These are phyloP conservation scores for Pyropia haitanensis DNA, from an alignment of 23 red algal species.

Conservation along the genomic window DNA sequence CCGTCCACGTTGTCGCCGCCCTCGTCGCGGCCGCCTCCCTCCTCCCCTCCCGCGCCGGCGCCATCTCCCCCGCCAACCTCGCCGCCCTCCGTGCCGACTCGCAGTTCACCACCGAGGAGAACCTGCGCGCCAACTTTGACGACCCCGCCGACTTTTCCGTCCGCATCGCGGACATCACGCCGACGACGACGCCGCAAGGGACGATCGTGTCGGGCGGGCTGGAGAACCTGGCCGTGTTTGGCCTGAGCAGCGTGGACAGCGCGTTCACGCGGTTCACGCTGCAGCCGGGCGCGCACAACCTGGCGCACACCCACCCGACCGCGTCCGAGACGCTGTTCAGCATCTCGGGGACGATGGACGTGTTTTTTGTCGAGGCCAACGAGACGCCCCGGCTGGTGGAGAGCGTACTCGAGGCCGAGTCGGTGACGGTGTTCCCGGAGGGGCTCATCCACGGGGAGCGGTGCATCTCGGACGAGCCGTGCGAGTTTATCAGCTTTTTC, in stretches of 20 bases:
- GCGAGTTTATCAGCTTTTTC: conserved; percentile 34
- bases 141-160: conserved; percentile 30
- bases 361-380: conserved; percentile 39
- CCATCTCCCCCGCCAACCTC: no score
- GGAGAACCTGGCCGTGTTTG: conserved; percentile 38
- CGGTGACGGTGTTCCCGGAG: conserved; percentile 51
- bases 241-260: conserved; percentile 23
- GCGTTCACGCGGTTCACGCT: conserved; percentile 30
- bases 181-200: no score
- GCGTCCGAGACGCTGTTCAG: conserved; percentile 28
- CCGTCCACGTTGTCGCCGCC: no score
- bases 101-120: no score
- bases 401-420: conserved; percentile 22
- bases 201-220: no score
- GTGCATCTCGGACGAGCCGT: conserved; percentile 23
- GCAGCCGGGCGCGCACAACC: conserved; percentile 14
- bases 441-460: conserved; percentile 28
- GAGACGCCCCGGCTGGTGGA: conserved; percentile 13
- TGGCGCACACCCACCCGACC: conserved; percentile 50
- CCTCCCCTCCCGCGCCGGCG: no score
- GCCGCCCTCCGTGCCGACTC: no score
- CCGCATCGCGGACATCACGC: conserved; percentile 20
- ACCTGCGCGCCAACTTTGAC: conserved; percentile 7
- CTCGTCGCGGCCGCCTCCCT: no score
- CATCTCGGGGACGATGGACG: conserved; percentile 21